Evolutionary conservation across 2,329 filamentous ascomycete species (phyloP), one percentile per base, ranked within the genome.

Genomic region (Ophiostoma sp.): DNA sequence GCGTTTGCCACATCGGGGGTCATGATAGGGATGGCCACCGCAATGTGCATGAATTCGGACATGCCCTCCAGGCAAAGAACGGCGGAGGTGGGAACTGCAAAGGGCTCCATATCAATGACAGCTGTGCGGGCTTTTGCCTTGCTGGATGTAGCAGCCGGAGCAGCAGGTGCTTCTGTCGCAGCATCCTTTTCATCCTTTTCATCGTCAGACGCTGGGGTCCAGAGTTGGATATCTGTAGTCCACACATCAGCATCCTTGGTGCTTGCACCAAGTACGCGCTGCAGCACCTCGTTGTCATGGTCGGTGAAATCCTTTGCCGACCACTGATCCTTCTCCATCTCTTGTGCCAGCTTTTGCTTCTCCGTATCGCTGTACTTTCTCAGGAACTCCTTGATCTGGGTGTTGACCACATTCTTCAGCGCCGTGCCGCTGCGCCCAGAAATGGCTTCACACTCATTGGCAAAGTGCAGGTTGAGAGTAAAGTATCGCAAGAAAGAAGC

Each of bases 1-100:
- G 89, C 90, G 2, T 86, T 83, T 0, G 92, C 91, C 69, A 97
- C 89, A 71, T 97, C 93, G 1, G 89, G 84, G 0, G 93, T 91
- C 87, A 97, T 94, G 72, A 90, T 94, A 1, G 95, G 94, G 71
- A 98, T 94, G 41, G 89, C 90, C 5, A 91, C 85, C 71, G 94
- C 89, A 4, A 99, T 85, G 72, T 91, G 91, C 73, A 97, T 84
- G 79, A 96, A 96, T 20, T 89, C 87, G 71, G 92, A 89, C 73
- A 97, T 89, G 68, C 92, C 93, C 70, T 88, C 86, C 69, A 99
- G 85, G 73, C 95, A 94, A 0, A 91, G 83, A 41, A 94, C 84
- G 0, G 93, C 94, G 5, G 93, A 96, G 69, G 90, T 86, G 0
- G 95, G 93, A 13, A 99, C 86, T 70, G 96, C 88, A 77, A 93